Conservation (phyloP, 2,329 filamentous ascomycete genomes). For the Cyanodermella asteris region DNA sequence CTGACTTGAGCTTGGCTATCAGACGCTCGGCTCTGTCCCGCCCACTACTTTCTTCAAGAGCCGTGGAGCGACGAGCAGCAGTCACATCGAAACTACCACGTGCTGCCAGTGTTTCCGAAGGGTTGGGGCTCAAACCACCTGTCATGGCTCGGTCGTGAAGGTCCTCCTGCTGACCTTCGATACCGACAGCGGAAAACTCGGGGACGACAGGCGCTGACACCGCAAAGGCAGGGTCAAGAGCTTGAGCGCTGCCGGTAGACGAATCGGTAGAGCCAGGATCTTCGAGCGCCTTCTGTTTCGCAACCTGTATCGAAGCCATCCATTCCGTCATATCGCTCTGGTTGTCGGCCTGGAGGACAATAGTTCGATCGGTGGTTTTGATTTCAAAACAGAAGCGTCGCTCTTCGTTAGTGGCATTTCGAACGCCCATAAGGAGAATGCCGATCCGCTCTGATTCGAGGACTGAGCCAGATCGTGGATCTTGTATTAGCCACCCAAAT, state of each 20-base stretch:
- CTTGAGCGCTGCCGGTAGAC: conserved; percentile 20
- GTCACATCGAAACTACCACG: conserved; percentile 55
- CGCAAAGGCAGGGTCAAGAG: conserved; percentile 58
- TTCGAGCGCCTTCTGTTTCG: conserved; percentile 81
- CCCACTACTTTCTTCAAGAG: conserved; percentile 73
- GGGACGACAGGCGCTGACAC: conserved; percentile 74
- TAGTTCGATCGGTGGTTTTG: conserved; percentile 85
- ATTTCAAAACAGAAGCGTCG: conserved; percentile 94
- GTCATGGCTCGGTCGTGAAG: too few relatives aligned
- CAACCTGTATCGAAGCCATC: conserved; percentile 81
- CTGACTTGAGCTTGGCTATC: too few relatives aligned
- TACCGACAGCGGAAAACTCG: conserved; percentile 87
- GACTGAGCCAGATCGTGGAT: conserved; percentile 57
- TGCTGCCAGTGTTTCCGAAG: conserved; percentile 33
- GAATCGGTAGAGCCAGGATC: conserved; percentile 34
- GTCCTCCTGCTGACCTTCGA: too few relatives aligned
- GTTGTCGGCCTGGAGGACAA: conserved; percentile 80
- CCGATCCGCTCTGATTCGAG: conserved; percentile 93
- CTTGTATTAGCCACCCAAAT: conserved; percentile 82
- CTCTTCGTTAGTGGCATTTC: conserved; percentile 79
- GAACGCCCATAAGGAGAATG: conserved; percentile 78
- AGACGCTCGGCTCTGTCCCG: too few relatives aligned
- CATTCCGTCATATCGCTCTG: conserved; percentile 83
- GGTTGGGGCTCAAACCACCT: too few relatives aligned
- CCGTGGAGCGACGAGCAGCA: conserved; percentile 24